Percentiles rank a stretch among this genome's conserved stretches.
Conservation (phyloP, 116 monocot species). For the Papilionanthe hybrid region DNA sequence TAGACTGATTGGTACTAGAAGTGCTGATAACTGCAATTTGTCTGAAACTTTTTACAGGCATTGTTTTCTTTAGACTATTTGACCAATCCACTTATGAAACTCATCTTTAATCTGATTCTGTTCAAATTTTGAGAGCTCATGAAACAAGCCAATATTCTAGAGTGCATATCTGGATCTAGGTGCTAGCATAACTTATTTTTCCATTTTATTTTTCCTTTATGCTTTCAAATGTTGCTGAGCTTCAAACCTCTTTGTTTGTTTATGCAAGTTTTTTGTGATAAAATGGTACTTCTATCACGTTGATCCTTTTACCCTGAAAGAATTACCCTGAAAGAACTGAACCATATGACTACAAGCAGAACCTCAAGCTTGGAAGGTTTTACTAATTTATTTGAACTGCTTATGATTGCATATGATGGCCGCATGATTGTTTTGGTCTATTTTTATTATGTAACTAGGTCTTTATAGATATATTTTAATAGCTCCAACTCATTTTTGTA, state of each 20-base stretch:
- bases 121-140: background rate
- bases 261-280: background rate
- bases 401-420: background rate
- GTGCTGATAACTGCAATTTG: background rate
- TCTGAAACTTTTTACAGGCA: background rate
- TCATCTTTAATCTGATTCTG: background rate
- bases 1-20: background rate
- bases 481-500: background rate
- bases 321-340: background rate
- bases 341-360: background rate
- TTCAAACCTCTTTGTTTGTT: conserved; percentile 2
- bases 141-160: background rate
- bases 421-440: background rate
- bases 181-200: background rate
- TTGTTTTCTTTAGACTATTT: conserved; percentile 3
- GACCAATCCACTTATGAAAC: background rate
- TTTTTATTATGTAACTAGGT: background rate
- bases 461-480: background rate
- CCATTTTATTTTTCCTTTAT: background rate
- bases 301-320: background rate
- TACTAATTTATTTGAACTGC: background rate
- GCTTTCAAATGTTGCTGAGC: background rate
- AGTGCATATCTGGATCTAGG: background rate
- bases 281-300: background rate
- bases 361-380: background rate